Evolutionary conservation across 306 rosid genomes (phyloP).

Genomic region (Datisca glomerata): DNA sequence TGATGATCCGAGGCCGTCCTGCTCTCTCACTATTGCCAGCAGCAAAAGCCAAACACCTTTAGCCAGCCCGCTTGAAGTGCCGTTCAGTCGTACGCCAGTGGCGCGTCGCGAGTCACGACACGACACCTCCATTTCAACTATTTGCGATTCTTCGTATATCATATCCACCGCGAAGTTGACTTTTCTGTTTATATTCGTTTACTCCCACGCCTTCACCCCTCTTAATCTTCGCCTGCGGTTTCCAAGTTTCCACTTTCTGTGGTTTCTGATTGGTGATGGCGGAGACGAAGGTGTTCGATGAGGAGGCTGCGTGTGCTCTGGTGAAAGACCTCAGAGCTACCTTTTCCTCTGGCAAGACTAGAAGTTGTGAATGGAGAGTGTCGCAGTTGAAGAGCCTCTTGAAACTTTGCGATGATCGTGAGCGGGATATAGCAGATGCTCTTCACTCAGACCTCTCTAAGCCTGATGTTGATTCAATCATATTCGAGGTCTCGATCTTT

Average conservation of each 20-base stretch:
- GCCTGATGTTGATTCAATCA: conserved; percentile 50
- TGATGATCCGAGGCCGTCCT: too few species aligned
- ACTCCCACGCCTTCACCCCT: background rate
- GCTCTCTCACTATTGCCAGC: too few species aligned
- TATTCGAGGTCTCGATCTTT: conserved; percentile 40
- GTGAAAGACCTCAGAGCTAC: conserved; percentile 11
- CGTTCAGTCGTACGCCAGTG: too few species aligned
- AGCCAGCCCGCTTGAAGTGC: too few species aligned
- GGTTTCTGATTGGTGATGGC: background rate
- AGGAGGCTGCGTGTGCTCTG: conserved; percentile 14
- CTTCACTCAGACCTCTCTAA: conserved; percentile 42
- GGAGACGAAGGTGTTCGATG: conserved; percentile 2
- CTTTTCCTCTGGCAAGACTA: conserved; percentile 20
- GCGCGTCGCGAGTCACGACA: too few species aligned
- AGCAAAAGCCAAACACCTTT: too few species aligned
- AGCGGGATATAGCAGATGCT: conserved; percentile 26
- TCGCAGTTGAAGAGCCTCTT: conserved; percentile 23
- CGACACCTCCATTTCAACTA: too few species aligned
- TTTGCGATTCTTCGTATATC: too few species aligned
- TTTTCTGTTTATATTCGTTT: background rate
- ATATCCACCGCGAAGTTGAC: too few species aligned
- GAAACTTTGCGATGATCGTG: conserved; percentile 15
- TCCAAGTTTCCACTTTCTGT: background rate
- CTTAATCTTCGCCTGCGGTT: background rate
- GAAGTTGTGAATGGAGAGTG: conserved; percentile 31